phyloP scores from a whole-genome alignment of 345 rosid genomes.

The Salix dunnii region DNA sequence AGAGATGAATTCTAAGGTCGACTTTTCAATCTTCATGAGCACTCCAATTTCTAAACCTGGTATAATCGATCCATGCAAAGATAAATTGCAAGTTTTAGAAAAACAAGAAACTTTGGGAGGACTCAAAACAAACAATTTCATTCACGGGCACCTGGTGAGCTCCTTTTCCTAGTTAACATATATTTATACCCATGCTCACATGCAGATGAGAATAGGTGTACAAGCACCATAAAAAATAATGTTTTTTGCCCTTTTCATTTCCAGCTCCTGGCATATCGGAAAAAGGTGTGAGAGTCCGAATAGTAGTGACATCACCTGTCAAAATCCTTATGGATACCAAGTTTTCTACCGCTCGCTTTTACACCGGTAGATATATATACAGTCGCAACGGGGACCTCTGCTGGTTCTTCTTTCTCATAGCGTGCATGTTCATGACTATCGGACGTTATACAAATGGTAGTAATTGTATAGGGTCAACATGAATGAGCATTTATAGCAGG shows the following conservation, averaged over 20 bases:
- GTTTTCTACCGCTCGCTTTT: background rate
- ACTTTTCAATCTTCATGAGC: conserved; percentile 12
- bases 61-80: conserved; percentile 28
- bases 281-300: conserved; percentile 10
- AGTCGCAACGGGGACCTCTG: conserved; percentile 2
- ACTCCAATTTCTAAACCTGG: background rate
- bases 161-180: background rate
- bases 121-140: conserved; percentile 19
- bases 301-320: conserved; percentile 1
- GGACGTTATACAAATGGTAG: background rate
- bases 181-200: background rate
- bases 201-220: background rate
- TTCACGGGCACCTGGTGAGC: conserved; percentile 42
- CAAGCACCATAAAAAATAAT: background rate
- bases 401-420: background rate
- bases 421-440: background rate
- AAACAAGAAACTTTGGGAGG: conserved; percentile 42
- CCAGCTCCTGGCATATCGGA: conserved; percentile 48
- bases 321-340: conserved; percentile 3
- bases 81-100: conserved; percentile 33
- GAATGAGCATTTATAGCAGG: background rate
- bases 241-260: background rate
- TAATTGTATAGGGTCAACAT: background rate
- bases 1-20: conserved; percentile 26
- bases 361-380: conserved; percentile 4